Evolutionary conservation across 768 basidiomycete species (phyloP).

Genomic region (Artomyces pyxidatus): DNA sequence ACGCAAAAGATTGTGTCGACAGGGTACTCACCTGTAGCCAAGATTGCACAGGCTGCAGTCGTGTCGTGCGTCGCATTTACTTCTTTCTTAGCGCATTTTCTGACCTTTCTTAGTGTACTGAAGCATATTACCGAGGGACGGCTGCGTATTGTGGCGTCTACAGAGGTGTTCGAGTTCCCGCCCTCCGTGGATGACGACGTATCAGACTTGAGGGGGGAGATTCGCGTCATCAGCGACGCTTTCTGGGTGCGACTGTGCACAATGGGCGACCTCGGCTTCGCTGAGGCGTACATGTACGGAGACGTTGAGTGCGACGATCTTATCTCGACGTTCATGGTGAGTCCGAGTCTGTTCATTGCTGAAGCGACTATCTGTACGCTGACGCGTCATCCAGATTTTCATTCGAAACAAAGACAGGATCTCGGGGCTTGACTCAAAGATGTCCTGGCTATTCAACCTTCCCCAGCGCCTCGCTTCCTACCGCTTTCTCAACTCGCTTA

Average conservation of each 20-base stretch:
- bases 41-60: conserved; percentile 3
- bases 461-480: conserved; percentile 7
- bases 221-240: conserved; percentile 11
- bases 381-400: neutral
- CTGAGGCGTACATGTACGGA: conserved; percentile 19
- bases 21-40: conserved; percentile 3
- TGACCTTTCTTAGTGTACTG: neutral
- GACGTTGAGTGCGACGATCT: conserved; percentile 15
- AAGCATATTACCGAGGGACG: neutral
- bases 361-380: too few relatives aligned
- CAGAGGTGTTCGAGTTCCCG: neutral
- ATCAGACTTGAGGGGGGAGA: neutral
- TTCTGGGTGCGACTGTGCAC: conserved; percentile 14
- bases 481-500: conserved; percentile 10
- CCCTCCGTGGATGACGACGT: neutral
- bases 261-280: conserved; percentile 13
- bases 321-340: conserved; percentile 7
- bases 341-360: neutral
- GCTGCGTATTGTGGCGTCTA: neutral
- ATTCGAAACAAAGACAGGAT: conserved; percentile 11
- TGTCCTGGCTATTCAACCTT: conserved; percentile 7
- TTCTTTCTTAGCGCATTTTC: neutral
- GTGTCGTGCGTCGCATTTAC: neutral
- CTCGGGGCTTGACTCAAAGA: conserved; percentile 7
- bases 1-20: conserved; percentile 1